Evolutionary conservation across 2,329 filamentous ascomycete species (phyloP), one percentile per base, ranked within the genome.

Genomic region (Aureobasidium lini): DNA sequence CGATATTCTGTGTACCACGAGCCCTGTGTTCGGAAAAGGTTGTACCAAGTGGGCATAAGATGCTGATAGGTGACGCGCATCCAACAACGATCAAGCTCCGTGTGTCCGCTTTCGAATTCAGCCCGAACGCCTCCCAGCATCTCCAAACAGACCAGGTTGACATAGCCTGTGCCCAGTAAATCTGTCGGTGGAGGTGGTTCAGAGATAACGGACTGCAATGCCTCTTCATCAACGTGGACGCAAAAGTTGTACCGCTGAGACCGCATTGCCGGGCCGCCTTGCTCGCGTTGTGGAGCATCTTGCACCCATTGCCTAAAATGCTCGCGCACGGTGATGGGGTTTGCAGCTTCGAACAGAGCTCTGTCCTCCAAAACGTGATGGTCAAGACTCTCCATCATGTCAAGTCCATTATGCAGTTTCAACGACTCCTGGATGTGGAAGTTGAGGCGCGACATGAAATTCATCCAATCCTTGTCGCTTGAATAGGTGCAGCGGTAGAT

Each of bases 401-500:
- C 62, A 15, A 60, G 40, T 9, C 60, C 64, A 54, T 58, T 50
- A 44, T 59, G 23, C 15, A 9, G 36, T 31, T 46, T 23, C 8
- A 62, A 32, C 1, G 32, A 53, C 4, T 62, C 18, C 31, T 61
- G 36, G 13, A 59, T 62, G 6, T 42, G 15, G 29, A 23, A 42
- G 36, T 40, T 52, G 10, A 63, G 61, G 40, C 60, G 60, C 16
- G 3, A 4, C 39, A 64, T 61, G 40, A 60, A 65, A 9, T 53
- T 47, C 2, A 11, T n/a, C 63, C 61, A 66, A 31, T 62, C 57
- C 8, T 42, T 47, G 23, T 65, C 60, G 39, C 48, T 62, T 18
- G 44, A 32, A 53, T 65, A 66, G 7, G 53, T 63, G 16, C 61
- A 62, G 31, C 64, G 60, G 39, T 66, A 64, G 44, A 65, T 62